Evolutionary conservation across 371 early-diverging fungal species (phyloP), one percentile per base, ranked within the genome.

Genomic region (Apophysomyces sp.): DNA sequence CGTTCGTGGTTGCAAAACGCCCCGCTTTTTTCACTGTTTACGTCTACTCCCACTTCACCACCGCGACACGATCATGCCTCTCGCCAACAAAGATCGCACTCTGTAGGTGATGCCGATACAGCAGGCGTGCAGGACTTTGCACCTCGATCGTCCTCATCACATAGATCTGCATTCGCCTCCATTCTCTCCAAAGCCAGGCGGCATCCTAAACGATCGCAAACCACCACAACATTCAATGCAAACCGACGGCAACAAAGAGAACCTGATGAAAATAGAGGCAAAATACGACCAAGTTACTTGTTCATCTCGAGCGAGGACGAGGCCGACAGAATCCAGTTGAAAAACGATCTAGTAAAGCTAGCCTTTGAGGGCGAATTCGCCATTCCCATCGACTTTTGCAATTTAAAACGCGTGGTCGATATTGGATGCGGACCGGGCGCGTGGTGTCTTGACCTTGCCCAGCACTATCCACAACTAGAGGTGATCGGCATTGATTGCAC

Each of bases 281-380:
- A 44, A 44, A 11, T 11, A 9, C 49, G 34, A 52, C 34, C 58
- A 3, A 51, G 44, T 9, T 57, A 57, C 26, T 28, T 57, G 26
- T n/a, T 57, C 18, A 57, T 37, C 9, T 26, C 41, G 18, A 51
- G 16, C 0, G 58, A 57, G n/a, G 58, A 57, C 8, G 58, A 57
- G 21, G 37, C 41, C n/a, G 58, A 57, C 11, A 16, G 58, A 16
- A 57, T 57, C 7, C 58, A 57, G 29, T 27, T 57, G 4, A 57
- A 57, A 51, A 40, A 72, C 37, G 76, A 75, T 51, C 52, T 75
- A 0, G 65, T 75, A 1, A 75, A 75, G 44, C 51, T 75, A 4
- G 76, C 76, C 1, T 75, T 75, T 65, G 69, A 72, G 60, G 76
- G 74, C 18, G 74, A 72, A 36, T 72, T 68, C 44, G 60, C 53